phyloP scores from a whole-genome alignment of 163 green algal genomes.

The Volvox carteri region DNA sequence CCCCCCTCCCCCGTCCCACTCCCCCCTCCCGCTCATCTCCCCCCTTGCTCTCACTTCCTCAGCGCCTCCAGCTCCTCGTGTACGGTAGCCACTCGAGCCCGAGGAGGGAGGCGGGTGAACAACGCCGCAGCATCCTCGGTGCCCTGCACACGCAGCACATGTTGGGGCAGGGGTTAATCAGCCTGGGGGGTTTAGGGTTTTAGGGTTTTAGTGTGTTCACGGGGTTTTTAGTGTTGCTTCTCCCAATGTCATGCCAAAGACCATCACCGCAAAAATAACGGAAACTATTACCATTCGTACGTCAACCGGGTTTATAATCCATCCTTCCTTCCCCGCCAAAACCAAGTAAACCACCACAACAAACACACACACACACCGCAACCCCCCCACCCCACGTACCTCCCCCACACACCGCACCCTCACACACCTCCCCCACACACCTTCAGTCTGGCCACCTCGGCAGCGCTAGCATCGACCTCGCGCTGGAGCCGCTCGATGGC shows the following conservation, averaged over 20 bases:
- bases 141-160: neutral
- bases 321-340: too few relatives aligned
- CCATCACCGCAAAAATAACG: too few relatives aligned
- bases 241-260: too few relatives aligned
- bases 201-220: too few relatives aligned
- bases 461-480: constrained; percentile 61
- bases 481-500: constrained; percentile 63
- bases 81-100: constrained; percentile 8
- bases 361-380: too few relatives aligned
- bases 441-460: constrained; percentile 56
- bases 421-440: neutral
- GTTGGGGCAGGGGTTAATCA: neutral
- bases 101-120: constrained; percentile 39
- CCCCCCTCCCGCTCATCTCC: neutral
- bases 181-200: neutral
- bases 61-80: constrained; percentile 52
- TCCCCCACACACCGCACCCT: too few relatives aligned
- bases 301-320: too few relatives aligned
- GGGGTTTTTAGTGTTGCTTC: too few relatives aligned
- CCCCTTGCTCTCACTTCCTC: neutral
- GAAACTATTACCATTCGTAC: too few relatives aligned
- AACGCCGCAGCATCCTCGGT: neutral
- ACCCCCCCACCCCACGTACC: too few relatives aligned
- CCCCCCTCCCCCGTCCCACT: neutral
- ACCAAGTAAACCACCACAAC: too few relatives aligned